phyloP scores from a whole-genome alignment of 495 filamentous ascomycete species.

The Xylaria grammica region DNA sequence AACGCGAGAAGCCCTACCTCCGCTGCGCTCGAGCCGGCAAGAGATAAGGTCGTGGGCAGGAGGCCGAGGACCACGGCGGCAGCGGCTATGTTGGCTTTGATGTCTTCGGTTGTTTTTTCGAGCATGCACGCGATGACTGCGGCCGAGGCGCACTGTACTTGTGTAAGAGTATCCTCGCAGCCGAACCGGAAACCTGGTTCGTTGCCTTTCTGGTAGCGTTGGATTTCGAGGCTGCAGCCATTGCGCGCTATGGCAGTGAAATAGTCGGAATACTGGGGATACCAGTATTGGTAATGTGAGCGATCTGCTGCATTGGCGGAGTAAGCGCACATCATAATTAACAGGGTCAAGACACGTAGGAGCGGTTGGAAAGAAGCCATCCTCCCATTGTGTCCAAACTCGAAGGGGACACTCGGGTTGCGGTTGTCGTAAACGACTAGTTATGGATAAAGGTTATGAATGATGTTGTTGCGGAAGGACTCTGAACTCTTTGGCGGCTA shows the following conservation, averaged over 20 bases:
- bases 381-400: too few species aligned
- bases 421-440: too few species aligned
- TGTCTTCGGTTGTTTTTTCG: background rate
- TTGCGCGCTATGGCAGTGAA: background rate
- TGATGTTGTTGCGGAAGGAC: too few species aligned
- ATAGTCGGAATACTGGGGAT: background rate
- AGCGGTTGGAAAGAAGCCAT: too few species aligned
- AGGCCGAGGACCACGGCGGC: background rate
- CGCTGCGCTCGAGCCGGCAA: background rate
- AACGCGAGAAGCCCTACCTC: background rate
- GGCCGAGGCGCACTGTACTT: background rate
- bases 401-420: too few species aligned
- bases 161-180: background rate
- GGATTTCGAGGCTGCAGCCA: background rate
- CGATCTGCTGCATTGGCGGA: background rate
- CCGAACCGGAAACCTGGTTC: background rate
- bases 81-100: background rate
- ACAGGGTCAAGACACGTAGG: too few species aligned
- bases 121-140: background rate
- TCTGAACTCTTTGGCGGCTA: too few species aligned
- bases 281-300: background rate
- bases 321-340: too few species aligned
- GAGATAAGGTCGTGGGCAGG: background rate
- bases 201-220: background rate
- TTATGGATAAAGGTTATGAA: too few species aligned